These are phyloP conservation scores for Sequoiadendron giganteum DNA, from an alignment of 75 land plant genomes.

Conservation along the genomic window DNA sequence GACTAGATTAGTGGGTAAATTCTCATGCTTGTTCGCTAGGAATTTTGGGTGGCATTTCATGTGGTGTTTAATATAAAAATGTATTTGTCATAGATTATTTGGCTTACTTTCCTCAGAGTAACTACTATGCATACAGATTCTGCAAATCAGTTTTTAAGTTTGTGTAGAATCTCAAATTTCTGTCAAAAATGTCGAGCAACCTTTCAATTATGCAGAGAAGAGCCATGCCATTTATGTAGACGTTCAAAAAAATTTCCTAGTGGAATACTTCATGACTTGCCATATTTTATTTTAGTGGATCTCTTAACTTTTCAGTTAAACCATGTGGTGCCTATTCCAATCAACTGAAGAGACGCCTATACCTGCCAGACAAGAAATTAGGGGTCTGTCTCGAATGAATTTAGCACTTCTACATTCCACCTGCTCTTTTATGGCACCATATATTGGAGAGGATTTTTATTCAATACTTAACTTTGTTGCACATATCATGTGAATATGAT, in stretches of 20 bases:
- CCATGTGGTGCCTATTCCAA: not conserved
- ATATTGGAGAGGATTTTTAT: not conserved
- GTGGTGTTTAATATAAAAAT: not conserved
- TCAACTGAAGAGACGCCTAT: not conserved
- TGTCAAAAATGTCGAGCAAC: not conserved
- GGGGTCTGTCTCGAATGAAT: not conserved
- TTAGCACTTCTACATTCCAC: not conserved
- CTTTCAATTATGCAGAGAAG: not conserved
- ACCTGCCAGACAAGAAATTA: not conserved
- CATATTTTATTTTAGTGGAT: not conserved
- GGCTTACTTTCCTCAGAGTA: not conserved
- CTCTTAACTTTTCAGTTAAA: not conserved
- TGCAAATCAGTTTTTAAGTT: not conserved
- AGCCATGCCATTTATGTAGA: not conserved
- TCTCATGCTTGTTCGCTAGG: slow-evolving; percentile 10
- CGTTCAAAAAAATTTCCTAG: not conserved
- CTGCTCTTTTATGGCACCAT: not conserved
- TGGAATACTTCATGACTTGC: not conserved
- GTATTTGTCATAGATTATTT: slow-evolving; percentile 1
- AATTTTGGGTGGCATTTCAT: slow-evolving; percentile 8
- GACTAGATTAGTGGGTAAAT: not conserved
- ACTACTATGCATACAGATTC: not conserved
- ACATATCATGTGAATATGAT: not conserved
- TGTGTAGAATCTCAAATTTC: not conserved
- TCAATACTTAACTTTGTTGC: not conserved